Evolutionary conservation across 371 early-diverging fungal genomes (phyloP), one percentile per base, ranked within the genome.

Genomic region (Mortierella sp.): DNA sequence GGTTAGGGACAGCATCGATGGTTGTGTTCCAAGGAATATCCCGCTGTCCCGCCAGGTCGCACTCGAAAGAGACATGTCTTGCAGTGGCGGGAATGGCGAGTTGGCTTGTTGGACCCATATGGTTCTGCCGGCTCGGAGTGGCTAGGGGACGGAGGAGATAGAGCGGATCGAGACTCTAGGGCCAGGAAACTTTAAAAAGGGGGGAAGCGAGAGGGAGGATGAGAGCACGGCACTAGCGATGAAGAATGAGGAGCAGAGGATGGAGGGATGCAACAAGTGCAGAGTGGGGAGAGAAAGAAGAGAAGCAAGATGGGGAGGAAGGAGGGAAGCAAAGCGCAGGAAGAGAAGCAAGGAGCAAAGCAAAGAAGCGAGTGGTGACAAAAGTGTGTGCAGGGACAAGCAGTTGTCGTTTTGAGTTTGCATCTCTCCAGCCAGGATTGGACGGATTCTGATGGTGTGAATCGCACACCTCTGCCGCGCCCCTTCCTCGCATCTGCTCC

Each of bases 31-130:
- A 4, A n/a, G n/a, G 34, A 7, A 7, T 4, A 4, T 34, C 34
- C 34, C 34, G 19, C 19, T 14, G 22, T n/a, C 37, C 53, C 37
- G 22, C 39, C 6, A 25, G 21, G 31, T 51, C 63, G 31, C 57
- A 51, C 9, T 56, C 57, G 9, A 57, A 64, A 17, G 65, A 64
- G 2, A 57, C 57, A n/a, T 53, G 46, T n/a, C 49, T 48, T 16
- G 40, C 31, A 13, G 17, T 13, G 9, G 55, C 1, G 45, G 53
- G 55, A 40, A 46, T n/a, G 24, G 52, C 39, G 31, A 37, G 57
- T 21, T 52, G 44, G 37, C 31, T 37, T 21, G 63, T 25, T 41
- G 27, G 37, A 27, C 28, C 46, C 62, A 61, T 61, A n/a, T 44
- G 22, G 17, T 41, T 34, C 34, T 34, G 37, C 34, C 27, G 22